Conservation (phyloP, 2,329 filamentous ascomycete genomes). For the Thyridium curvatum region DNA sequence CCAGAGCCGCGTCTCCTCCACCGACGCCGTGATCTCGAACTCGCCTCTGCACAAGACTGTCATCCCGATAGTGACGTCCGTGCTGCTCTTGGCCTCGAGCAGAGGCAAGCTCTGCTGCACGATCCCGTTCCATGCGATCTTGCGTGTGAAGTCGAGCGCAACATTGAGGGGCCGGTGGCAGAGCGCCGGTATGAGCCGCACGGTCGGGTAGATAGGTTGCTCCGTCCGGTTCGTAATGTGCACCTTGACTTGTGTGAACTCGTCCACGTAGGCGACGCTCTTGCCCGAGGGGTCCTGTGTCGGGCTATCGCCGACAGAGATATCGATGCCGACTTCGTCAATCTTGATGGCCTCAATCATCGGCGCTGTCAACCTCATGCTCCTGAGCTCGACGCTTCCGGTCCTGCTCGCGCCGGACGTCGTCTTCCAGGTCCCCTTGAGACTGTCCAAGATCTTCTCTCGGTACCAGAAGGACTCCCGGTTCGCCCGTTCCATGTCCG, state of each 20-base stretch:
- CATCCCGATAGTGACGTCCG: conserved; percentile 60
- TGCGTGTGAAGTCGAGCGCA: conserved; percentile 75
- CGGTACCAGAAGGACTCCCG: conserved; percentile 90
- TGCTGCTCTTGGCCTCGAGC: conserved; percentile 51
- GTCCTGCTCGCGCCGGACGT: conserved; percentile 29
- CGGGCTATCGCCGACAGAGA: conserved; percentile 39
- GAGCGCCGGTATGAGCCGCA: conserved; percentile 72
- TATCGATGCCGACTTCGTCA: conserved; percentile 67
- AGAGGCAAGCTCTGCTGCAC: conserved; percentile 68
- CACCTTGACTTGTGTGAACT: conserved; percentile 65
- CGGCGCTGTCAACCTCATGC: conserved; percentile 63
- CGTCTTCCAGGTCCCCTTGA: conserved; percentile 68
- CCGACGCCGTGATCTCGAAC: conserved; percentile 73
- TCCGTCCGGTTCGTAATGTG: conserved; percentile 67
- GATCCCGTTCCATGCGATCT: conserved; percentile 78
- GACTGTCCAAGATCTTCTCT: conserved; percentile 66
- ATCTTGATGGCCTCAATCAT: conserved; percentile 82
- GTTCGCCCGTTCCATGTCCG: conserved; percentile 69
- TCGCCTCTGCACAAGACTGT: conserved; percentile 73
- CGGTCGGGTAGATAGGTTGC: conserved; percentile 60
- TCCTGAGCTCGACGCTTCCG: conserved; percentile 73
- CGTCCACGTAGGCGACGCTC: conserved; percentile 39
- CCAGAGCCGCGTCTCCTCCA: conserved; percentile 70
- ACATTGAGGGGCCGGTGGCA: conserved; percentile 65
- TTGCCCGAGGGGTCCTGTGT: conserved; percentile 1